Evolutionary conservation across 331 rosid species (phyloP), one percentile per base, ranked within the genome.

Genomic region (Malus hybrid): DNA sequence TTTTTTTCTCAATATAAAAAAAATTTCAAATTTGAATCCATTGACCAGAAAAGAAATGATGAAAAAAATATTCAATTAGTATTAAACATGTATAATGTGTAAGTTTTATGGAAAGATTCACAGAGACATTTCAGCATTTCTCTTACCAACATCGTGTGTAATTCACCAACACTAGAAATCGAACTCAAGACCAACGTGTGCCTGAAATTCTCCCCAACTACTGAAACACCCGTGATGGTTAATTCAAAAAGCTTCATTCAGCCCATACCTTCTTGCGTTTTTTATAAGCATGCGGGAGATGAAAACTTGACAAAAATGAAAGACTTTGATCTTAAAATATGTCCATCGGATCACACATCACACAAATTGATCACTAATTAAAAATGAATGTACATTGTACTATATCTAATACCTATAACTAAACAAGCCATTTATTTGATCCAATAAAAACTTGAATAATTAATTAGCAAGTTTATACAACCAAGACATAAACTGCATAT

Each of bases 401-500:
- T 58, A 20, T 20, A 15, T 39, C 46, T 20, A 29, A 30, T 10
- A 30, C 58, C 39, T 72, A 56, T 3, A 68, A 26, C 61, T 69
- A 28, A 26, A 48, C 61, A 70, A 70, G 11, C 26, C 73, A 46
- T 15, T 48, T 61, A 22, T 30, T 19, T 57, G n/a, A 52, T 29
- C 50, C 22, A 33, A 65, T 4, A 14, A 39, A 46, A 64, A 64
- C 8, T 16, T 46, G 66, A 15, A 65, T 2, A 9, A 39, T 39
- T 24, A 6, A 44, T 75, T 61, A 78, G 20, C 7, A 20, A 57
- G 13, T 20, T 11, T 58, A 10, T 42, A 70, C 44, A 66, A 60
- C 65, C 30, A 74, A 56, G 22, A 76, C 83, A 29, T 62, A 83
- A 72, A 79, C 60, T 4, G 86, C 86, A 56, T 79, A 83, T 66